Evolutionary conservation across 208 protist genomes (phyloP).

Genomic region (Wallacemonas sp.): DNA sequence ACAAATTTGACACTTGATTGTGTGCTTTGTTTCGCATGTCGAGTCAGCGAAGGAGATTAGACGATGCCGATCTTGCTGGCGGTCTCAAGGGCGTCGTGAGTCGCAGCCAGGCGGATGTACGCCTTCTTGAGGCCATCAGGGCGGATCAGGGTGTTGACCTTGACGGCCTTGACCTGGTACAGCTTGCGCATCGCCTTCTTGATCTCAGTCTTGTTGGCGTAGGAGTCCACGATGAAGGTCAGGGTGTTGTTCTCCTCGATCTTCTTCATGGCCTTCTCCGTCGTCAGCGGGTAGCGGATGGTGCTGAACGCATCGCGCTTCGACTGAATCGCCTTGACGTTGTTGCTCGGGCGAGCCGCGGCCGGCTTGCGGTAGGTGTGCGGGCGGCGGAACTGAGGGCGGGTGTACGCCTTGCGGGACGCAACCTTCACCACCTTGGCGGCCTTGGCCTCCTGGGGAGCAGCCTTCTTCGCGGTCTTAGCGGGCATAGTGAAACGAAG

Average conservation of each 20-base stretch:
- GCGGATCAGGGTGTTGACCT: constrained; percentile 97
- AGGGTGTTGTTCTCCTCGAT: constrained; percentile 99
- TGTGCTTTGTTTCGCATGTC: constrained; percentile 7
- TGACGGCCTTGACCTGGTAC: constrained; percentile 93
- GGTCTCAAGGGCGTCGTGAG: constrained; percentile 96
- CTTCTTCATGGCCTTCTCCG: constrained; percentile 97
- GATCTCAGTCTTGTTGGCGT: constrained; percentile 96
- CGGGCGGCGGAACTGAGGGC: constrained; percentile 90
- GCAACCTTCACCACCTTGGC: constrained; percentile 60
- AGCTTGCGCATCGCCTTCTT: constrained; percentile 94
- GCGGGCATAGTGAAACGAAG: constrained; percentile 36
- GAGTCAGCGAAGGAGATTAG: constrained; percentile 27
- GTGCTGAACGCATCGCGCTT: constrained; percentile 80
- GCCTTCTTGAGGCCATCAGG: constrained; percentile 97
- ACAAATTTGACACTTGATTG: constrained; percentile 3
- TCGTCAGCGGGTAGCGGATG: constrained; percentile 95
- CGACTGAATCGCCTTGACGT: constrained; percentile 50
- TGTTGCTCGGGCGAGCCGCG: constrained; percentile 84
- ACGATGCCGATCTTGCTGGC: constrained; percentile 94
- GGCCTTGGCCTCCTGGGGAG: constrained; percentile 24
- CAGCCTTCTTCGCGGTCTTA: constrained; percentile 25
- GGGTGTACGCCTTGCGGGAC: constrained; percentile 91
- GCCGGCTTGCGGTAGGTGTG: constrained; percentile 85
- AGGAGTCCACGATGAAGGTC: constrained; percentile 97
- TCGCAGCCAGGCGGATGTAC: constrained; percentile 90